A percentile compares a stretch with the other conserved stretches of the same genome.
These are phyloP conservation scores for Trichosporon asahii DNA, from an alignment of 1,284 basidiomycete species.

Conservation along the genomic window DNA sequence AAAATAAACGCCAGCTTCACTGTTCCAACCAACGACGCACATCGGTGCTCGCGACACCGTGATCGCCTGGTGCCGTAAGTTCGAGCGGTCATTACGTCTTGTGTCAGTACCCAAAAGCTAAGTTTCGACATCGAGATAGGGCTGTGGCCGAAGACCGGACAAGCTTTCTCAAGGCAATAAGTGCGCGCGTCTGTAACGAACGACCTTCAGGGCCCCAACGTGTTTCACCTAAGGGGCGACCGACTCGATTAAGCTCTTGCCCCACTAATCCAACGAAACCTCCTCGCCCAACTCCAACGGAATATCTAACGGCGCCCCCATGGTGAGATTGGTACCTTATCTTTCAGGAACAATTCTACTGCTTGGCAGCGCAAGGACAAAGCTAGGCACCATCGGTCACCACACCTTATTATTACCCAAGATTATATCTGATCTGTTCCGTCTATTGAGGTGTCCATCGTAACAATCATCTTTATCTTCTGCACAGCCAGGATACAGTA, in stretches of 20 bases:
- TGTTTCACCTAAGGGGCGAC: not conserved
- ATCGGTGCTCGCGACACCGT: not conserved
- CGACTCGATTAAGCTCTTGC: not conserved
- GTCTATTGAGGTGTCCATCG: not conserved
- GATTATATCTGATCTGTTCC: not conserved
- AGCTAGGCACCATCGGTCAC: not conserved
- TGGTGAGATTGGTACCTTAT: not conserved
- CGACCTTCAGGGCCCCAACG: not conserved
- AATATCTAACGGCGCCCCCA: not conserved
- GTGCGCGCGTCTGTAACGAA: not conserved
- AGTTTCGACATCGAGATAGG: not conserved
- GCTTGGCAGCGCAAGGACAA: not conserved
- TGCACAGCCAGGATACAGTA: not conserved
- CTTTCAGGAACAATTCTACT: not conserved
- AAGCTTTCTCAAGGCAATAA: not conserved
- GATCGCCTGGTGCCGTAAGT: not conserved
- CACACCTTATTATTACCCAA: constrained; percentile 1
- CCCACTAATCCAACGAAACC: not conserved
- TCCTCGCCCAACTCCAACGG: not conserved
- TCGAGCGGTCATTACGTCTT: not conserved
- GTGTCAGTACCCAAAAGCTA: not conserved
- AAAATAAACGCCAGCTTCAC: not conserved
- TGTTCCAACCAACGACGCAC: not conserved
- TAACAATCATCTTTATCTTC: not conserved
- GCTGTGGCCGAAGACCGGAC: not conserved